Conservation (phyloP, 176 grass and related monocot genomes). For the Hordeum marinum region DNA sequence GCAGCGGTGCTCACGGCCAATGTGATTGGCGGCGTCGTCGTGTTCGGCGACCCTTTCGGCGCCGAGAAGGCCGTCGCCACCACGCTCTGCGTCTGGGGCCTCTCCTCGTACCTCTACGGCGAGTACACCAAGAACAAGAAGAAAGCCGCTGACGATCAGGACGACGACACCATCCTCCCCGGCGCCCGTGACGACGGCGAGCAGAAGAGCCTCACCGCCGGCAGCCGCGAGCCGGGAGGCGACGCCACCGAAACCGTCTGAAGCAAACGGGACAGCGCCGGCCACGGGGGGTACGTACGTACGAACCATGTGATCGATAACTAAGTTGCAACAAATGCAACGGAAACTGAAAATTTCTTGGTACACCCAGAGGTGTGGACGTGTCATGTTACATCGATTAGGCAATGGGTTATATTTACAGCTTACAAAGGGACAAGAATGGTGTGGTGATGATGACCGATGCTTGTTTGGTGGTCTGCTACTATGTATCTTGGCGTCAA, state of each 20-base stretch:
- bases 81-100: constrained; percentile 73
- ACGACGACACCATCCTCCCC: constrained; percentile 26
- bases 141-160: neutral
- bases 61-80: constrained; percentile 60
- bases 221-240: neutral
- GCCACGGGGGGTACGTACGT: neutral
- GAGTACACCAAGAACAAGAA: constrained; percentile 40
- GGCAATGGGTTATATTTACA: neutral
- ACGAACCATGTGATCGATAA: neutral
- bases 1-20: constrained; percentile 68
- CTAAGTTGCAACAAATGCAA: neutral
- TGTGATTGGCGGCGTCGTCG: constrained; percentile 62
- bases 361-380: neutral
- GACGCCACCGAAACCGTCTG: constrained; percentile 22
- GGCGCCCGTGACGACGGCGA: neutral
- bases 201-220: constrained; percentile 12
- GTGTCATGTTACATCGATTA: constrained; percentile 13
- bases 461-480: neutral
- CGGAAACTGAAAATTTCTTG: neutral
- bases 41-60: constrained; percentile 58
- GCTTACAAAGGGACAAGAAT: neutral
- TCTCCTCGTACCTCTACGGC: constrained; percentile 76
- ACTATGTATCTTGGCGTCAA: neutral
- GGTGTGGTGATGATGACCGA: neutral
- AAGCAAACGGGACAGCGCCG: neutral